phyloP scores from a whole-genome alignment of 2,329 filamentous ascomycete species.

The Lasiodiplodia theobromae region DNA sequence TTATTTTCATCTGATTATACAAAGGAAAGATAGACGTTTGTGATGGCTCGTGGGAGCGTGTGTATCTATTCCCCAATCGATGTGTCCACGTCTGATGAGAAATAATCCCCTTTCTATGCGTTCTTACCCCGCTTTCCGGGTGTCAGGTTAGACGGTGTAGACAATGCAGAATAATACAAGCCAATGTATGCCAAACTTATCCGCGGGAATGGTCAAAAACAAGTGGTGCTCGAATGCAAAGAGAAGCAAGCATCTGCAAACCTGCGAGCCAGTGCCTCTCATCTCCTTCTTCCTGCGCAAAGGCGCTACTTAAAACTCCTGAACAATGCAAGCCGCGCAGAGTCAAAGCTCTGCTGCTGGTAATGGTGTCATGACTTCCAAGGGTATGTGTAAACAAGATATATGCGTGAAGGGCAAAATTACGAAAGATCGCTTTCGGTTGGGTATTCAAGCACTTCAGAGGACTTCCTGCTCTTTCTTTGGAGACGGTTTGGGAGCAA shows the following conservation, averaged over 20 bases:
- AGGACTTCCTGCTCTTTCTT: slow-evolving; percentile 15
- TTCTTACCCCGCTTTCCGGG: not conserved
- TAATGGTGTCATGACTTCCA: not conserved
- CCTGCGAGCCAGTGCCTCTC: not conserved
- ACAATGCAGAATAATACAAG: not conserved
- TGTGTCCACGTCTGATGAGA: not conserved
- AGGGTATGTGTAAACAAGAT: not conserved
- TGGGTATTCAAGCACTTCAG: slow-evolving; percentile 10
- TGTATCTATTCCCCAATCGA: slow-evolving; percentile 15
- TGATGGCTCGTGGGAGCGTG: slow-evolving; percentile 19
- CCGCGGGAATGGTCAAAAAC: not conserved
- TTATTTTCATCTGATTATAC: not conserved
- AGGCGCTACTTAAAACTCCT: slow-evolving; percentile 4
- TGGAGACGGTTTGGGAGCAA: slow-evolving; percentile 19
- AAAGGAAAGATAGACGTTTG: not conserved
- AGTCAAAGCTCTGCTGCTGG: slow-evolving; percentile 5
- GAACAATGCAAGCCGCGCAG: slow-evolving; percentile 11
- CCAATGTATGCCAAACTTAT: not conserved
- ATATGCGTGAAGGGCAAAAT: slow-evolving; percentile 9
- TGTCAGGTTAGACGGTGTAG: not conserved
- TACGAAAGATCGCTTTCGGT: slow-evolving; percentile 22
- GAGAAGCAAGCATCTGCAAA: not conserved
- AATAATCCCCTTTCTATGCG: not conserved
- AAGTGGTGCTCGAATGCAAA: not conserved
- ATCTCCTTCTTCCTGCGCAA: not conserved